A percentile compares a stretch with the other conserved stretches of the same genome.
These are phyloP conservation scores for Zymoseptoria crescenta DNA, from an alignment of 2,329 filamentous ascomycete species.

Conservation along the genomic window DNA sequence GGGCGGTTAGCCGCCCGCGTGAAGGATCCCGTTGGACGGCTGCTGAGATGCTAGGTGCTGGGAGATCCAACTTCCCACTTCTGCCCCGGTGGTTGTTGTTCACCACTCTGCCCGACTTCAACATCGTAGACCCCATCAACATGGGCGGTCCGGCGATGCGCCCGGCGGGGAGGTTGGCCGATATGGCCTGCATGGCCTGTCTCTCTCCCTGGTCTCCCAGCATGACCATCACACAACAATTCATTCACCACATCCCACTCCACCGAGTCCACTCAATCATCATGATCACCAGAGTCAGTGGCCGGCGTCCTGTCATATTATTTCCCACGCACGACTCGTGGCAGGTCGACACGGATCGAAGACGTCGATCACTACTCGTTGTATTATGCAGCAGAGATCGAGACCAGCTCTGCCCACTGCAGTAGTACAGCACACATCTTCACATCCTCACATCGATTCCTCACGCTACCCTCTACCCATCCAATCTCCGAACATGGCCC, in stretches of 20 bases:
- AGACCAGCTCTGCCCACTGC: background rate
- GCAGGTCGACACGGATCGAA: background rate
- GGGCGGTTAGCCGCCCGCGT: background rate
- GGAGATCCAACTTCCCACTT: background rate
- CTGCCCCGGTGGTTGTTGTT: too few species aligned
- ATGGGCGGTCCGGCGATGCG: background rate
- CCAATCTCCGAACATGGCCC: background rate
- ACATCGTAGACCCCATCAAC: background rate
- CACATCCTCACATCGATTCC: too few species aligned
- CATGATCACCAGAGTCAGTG: background rate
- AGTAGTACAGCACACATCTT: too few species aligned
- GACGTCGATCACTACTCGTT: background rate
- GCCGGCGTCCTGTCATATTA: background rate
- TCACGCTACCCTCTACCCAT: background rate
- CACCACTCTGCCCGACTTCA: too few species aligned
- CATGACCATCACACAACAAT: background rate
- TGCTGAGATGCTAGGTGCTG: too few species aligned
- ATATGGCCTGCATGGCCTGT: too few species aligned
- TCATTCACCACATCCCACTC: background rate
- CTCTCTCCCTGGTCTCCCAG: too few species aligned
- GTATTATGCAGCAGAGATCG: background rate
- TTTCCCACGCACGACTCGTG: background rate
- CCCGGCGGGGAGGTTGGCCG: background rate
- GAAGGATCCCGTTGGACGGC: too few species aligned
- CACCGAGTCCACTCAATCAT: background rate